Base-by-base conservation (phyloP, 305 asterid genomes). In the Fraxinus sp. region DNA sequence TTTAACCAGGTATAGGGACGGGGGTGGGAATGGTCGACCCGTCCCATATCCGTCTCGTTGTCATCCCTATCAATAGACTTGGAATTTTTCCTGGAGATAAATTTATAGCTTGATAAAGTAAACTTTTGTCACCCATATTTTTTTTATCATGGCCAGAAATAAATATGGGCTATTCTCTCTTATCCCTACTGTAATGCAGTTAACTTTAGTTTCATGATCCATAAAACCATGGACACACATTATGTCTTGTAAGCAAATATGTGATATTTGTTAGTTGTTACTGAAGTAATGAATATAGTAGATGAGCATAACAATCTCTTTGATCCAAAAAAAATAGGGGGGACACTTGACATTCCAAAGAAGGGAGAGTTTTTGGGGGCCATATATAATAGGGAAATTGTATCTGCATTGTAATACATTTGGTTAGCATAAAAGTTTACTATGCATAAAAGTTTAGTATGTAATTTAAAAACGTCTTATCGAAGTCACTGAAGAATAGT, bases 141-240 rank as follows among this genome's bases (percentile, higher is more conserved):
- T 39, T 32, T n/a, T 6, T 20, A 52, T 41, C 2, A n/a, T 73
- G 83, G 79, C 7, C 55, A 13, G 35, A 36, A 35, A 73, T 64
- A 28, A 55, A 73, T 33, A 35, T 73, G 83, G 74, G 55, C 41
- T 46, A 70, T 37, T 35, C 77, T 18, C 59, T 2, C 46, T 37
- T 62, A 24, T 22, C 32, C 32, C 30, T 7, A 62, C 71, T 22
- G 71, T 62, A 62, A 7, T 62, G 14, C 5, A 18, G 71, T 18
- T 22, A 9, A 59, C 70, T 57, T 57, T 8, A 39, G 70, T 76
- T 81, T 71, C 16, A n/a, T 76, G 55, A 59, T 74, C 78, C 22
- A 26, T 20, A 49, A 39, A 55, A 64, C 78, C 52, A 41, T 66
- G 35, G 20, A 49, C 59, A 18, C 6, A 6, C 78, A 28, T 49